Conservation (phyloP, 345 rosid species). For the Sonneratia caseolaris region DNA sequence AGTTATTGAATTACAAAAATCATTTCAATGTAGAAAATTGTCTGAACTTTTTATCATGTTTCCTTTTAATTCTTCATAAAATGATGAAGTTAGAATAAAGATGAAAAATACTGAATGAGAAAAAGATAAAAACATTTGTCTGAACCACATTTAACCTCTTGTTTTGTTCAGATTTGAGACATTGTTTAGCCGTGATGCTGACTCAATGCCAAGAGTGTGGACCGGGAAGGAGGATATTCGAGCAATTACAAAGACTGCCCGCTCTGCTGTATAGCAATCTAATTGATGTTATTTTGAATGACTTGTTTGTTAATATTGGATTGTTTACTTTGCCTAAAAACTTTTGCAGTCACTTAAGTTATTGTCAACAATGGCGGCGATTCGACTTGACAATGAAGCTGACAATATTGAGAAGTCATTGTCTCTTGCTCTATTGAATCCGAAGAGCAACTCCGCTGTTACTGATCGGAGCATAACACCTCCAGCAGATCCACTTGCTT, state of each 20-base stretch:
- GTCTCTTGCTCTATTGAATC: slow-evolving; percentile 44
- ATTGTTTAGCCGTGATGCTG: slow-evolving; percentile 86
- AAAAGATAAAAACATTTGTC: neutral
- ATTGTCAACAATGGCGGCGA: slow-evolving; percentile 74
- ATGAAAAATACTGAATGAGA: neutral
- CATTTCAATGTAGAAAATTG: neutral
- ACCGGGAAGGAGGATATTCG: slow-evolving; percentile 96
- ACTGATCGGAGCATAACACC: slow-evolving; percentile 48
- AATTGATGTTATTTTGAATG: neutral
- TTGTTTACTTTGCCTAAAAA: neutral
- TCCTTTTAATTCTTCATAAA: neutral
- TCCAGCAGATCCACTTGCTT: slow-evolving; percentile 62
- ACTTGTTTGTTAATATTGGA: neutral
- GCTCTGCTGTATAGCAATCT: slow-evolving; percentile 55
- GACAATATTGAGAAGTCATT: slow-evolving; percentile 69
- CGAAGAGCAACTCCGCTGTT: slow-evolving; percentile 23
- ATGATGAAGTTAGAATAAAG: neutral
- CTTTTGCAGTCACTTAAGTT: slow-evolving; percentile 73
- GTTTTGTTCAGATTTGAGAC: slow-evolving; percentile 58
- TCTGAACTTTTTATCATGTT: neutral
- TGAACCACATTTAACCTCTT: neutral
- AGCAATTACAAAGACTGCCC: slow-evolving; percentile 84
- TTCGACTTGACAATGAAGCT: slow-evolving; percentile 64
- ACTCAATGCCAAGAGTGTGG: slow-evolving; percentile 99
- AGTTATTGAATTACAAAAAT: neutral